Conservation (phyloP, 495 filamentous ascomycete genomes). For the Xylaria acuta region DNA sequence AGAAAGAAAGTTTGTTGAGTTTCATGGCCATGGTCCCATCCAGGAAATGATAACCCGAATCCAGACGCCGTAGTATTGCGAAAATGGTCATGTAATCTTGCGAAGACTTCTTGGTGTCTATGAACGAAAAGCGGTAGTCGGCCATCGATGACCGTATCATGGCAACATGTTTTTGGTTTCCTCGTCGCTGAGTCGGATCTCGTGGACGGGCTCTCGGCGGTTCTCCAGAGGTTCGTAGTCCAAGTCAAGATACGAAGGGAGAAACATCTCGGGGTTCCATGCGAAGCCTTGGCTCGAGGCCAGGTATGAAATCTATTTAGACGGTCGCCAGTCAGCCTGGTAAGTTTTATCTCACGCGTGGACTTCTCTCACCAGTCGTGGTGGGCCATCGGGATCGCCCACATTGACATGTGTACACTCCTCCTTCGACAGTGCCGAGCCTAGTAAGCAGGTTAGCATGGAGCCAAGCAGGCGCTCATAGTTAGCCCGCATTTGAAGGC, state of each 20-base stretch:
- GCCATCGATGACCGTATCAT: constrained; percentile 36
- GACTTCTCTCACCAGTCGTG: constrained; percentile 61
- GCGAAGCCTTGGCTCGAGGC: constrained; percentile 72
- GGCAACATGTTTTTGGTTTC: constrained; percentile 64
- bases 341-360: constrained; percentile 24
- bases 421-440: constrained; percentile 66
- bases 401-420: constrained; percentile 75
- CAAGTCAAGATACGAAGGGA: constrained; percentile 62
- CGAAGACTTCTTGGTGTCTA: constrained; percentile 38
- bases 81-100: constrained; percentile 43
- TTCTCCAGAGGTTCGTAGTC: constrained; percentile 67
- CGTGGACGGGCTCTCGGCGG: constrained; percentile 70
- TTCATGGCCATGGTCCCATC: constrained; percentile 37
- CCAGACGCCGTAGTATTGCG: constrained; percentile 43
- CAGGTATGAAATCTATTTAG: constrained; percentile 68
- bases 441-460: constrained; percentile 45
- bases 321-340: constrained; percentile 6
- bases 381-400: constrained; percentile 64
- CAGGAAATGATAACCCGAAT: constrained; percentile 40
- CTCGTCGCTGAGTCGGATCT: constrained; percentile 70
- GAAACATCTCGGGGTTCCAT: constrained; percentile 72
- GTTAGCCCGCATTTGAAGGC: not conserved
- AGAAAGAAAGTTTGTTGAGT: constrained; percentile 12
- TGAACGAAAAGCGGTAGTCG: constrained; percentile 30
- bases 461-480: not conserved